Percentiles rank a stretch among this genome's conserved stretches.
Evolutionary conservation across 176 grass and related monocot genomes (phyloP).

Genomic region (Pontederia paniculata): DNA sequence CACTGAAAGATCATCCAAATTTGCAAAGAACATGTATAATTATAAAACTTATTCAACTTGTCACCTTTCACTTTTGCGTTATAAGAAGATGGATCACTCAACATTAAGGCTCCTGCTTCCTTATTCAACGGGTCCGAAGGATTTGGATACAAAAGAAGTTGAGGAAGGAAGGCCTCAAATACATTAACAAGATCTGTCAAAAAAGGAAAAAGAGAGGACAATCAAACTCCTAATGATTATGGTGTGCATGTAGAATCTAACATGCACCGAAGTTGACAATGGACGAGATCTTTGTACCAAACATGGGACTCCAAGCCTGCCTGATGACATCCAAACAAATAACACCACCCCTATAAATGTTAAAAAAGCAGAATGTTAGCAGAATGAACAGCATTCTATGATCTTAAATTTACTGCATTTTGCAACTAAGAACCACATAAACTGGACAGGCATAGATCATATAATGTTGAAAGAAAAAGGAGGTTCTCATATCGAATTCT

Average conservation of each 20-base stretch:
- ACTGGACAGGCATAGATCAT: too few relatives aligned
- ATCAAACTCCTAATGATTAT: too few relatives aligned
- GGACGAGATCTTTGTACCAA: not conserved
- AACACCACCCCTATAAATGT: not conserved
- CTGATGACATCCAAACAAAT: not conserved
- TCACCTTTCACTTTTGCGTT: not conserved
- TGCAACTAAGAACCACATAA: too few relatives aligned
- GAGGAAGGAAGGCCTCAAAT: not conserved
- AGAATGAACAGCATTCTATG: too few relatives aligned
- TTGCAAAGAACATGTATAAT: too few relatives aligned
- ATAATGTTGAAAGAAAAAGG: not conserved
- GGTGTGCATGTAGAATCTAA: too few relatives aligned
- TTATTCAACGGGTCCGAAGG: not conserved
- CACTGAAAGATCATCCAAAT: too few relatives aligned
- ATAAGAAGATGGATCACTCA: not conserved
- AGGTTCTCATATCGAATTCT: constrained; percentile 14
- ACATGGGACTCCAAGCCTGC: not conserved
- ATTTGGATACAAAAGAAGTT: not conserved
- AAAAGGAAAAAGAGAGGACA: not conserved
- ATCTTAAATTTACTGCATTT: too few relatives aligned
- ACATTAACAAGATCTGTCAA: not conserved
- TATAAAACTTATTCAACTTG: too few relatives aligned
- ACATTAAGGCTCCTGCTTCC: not conserved
- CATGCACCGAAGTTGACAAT: not conserved
- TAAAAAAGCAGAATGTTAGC: too few relatives aligned